Evolutionary conservation across 768 basidiomycete species (phyloP).

Genomic region (Gautieria morchelliformis): DNA sequence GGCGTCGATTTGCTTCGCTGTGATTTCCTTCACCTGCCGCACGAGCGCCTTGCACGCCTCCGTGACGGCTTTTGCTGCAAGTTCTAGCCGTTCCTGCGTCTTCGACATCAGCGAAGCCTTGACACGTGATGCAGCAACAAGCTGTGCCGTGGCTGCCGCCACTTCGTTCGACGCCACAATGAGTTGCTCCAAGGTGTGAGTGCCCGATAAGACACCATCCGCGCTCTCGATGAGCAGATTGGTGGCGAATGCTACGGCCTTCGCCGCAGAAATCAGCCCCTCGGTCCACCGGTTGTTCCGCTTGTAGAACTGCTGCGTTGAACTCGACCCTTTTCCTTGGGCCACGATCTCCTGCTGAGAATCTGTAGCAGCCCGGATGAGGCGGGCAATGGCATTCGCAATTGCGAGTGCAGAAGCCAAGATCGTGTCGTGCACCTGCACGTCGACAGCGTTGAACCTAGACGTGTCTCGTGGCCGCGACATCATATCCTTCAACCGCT

Average conservation of each 20-base stretch:
- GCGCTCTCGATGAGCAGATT: slow-evolving; percentile 93
- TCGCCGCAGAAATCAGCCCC: slow-evolving; percentile 95
- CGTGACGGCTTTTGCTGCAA: slow-evolving; percentile 95
- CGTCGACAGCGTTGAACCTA: slow-evolving; percentile 83
- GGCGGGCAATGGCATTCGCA: slow-evolving; percentile 86
- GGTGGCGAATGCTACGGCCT: slow-evolving; percentile 95
- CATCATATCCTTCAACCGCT: slow-evolving; percentile 86
- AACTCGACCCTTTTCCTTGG: slow-evolving; percentile 87
- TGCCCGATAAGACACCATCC: slow-evolving; percentile 93
- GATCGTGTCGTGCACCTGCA: slow-evolving; percentile 98
- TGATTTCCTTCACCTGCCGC: slow-evolving; percentile 90
- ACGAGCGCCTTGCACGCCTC: slow-evolving; percentile 97
- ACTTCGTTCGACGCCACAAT: slow-evolving; percentile 99
- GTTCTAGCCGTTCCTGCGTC: slow-evolving; percentile 92
- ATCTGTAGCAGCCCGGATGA: slow-evolving; percentile 94
- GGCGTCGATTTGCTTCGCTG: slow-evolving; percentile 68
- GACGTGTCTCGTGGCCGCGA: slow-evolving; percentile 77
- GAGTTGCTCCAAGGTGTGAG: slow-evolving; percentile 94
- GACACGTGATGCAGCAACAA: slow-evolving; percentile 96
- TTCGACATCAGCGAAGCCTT: slow-evolving; percentile 98
- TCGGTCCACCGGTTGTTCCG: slow-evolving; percentile 99
- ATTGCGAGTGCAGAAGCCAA: slow-evolving; percentile 89
- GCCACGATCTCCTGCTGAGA: slow-evolving; percentile 98
- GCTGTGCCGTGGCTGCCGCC: slow-evolving; percentile 91
- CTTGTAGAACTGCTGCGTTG: slow-evolving; percentile 97